These are phyloP conservation scores for Elsinoe necatrix DNA, from an alignment of 2,329 filamentous ascomycete genomes.

Conservation along the genomic window DNA sequence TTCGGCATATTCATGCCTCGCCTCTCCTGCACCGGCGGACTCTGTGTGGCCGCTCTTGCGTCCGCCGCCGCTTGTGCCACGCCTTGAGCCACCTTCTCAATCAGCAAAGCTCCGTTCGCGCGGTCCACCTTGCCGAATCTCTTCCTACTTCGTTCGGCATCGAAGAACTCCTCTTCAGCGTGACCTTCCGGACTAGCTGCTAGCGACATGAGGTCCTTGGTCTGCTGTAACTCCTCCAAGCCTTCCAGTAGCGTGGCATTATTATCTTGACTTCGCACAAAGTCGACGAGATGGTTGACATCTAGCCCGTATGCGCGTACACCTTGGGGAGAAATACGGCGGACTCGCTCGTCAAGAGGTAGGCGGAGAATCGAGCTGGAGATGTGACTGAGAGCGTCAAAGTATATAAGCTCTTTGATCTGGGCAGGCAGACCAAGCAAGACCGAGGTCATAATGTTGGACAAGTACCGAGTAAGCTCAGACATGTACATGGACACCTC, in stretches of 20 bases:
- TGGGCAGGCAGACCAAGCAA: conserved; percentile 85
- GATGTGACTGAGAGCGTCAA: conserved; percentile 87
- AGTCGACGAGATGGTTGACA: conserved; percentile 72
- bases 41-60: conserved; percentile 15
- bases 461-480: conserved; percentile 83
- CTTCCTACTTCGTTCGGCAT: conserved; percentile 79
- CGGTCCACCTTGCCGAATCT: conserved; percentile 92
- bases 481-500: conserved; percentile 93
- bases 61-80: conserved; percentile 15
- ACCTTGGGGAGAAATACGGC: conserved; percentile 78
- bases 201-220: conserved; percentile 57
- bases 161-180: conserved; percentile 76
- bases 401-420: conserved; percentile 97
- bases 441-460: conserved; percentile 94
- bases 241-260: conserved; percentile 84
- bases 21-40: conserved; percentile 16
- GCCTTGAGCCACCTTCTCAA: conserved; percentile 60
- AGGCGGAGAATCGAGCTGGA: conserved; percentile 52
- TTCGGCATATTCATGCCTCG: conserved; percentile 12
- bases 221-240: conserved; percentile 88
- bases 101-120: conserved; percentile 72
- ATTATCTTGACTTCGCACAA: conserved; percentile 70
- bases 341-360: conserved; percentile 69
- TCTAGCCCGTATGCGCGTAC: conserved; percentile 74
- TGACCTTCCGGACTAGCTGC: conserved; percentile 55